phyloP scores from a whole-genome alignment of 2,329 filamentous ascomycete genomes.

The Microcyclosporella mali region DNA sequence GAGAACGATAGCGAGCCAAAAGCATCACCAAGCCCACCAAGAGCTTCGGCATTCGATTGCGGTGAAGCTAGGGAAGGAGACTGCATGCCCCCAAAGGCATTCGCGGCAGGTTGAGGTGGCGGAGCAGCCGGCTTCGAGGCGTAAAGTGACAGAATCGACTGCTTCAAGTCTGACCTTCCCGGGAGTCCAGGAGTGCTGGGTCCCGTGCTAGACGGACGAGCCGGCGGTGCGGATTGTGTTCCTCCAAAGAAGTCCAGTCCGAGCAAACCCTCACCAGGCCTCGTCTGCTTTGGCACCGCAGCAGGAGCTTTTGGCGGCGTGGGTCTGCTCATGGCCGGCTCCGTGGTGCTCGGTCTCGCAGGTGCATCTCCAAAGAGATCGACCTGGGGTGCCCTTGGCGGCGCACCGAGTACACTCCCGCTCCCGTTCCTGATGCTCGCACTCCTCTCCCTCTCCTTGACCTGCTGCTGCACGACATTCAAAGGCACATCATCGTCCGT shows the following conservation, averaged over 20 bases:
- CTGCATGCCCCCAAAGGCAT: conserved; percentile 64
- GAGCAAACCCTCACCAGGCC: conserved; percentile 75
- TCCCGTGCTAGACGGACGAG: conserved; percentile 72
- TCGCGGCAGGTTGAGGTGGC: conserved; percentile 33
- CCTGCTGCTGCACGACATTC: conserved; percentile 64
- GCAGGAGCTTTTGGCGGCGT: conserved; percentile 26
- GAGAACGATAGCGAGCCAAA: conserved; percentile 65
- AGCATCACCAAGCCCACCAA: conserved; percentile 69
- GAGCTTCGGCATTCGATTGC: conserved; percentile 21
- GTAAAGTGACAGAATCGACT: conserved; percentile 93
- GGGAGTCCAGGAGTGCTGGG: conserved; percentile 52
- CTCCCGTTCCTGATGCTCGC: conserved; percentile 38
- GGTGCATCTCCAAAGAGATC: conserved; percentile 74
- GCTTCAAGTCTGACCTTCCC: conserved; percentile 88
- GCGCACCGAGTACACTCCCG: conserved; percentile 10
- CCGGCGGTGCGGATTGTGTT: conserved; percentile 59
- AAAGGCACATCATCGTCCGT: conserved; percentile 73
- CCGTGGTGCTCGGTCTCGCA: conserved; percentile 65
- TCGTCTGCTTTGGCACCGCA: conserved; percentile 51
- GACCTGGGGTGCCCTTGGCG: conserved; percentile 41
- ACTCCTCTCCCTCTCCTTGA: conserved; percentile 46
- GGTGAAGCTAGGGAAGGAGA: conserved; percentile 44
- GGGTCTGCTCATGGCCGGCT: conserved; percentile 60
- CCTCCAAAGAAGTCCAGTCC: conserved; percentile 89
- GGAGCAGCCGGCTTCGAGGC: conserved; percentile 71